Conservation (phyloP, 306 rosid species). For the Lupinus albus region DNA sequence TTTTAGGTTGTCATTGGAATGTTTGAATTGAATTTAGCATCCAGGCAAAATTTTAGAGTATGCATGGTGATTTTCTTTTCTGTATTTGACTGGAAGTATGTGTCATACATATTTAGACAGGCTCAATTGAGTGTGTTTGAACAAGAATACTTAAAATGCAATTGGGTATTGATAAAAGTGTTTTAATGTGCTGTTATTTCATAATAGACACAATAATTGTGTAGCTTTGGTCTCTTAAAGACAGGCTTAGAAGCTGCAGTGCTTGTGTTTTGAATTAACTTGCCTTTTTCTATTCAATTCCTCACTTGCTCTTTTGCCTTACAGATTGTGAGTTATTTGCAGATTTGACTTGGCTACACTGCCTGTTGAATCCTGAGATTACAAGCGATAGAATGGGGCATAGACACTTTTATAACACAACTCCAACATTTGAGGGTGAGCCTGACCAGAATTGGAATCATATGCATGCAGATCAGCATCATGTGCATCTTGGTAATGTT, state of each 20-base stretch:
- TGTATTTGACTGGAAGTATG: conserved; percentile 9
- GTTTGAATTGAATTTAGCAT: conserved; percentile 33
- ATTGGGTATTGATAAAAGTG: conserved; percentile 15
- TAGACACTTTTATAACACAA: conserved; percentile 63
- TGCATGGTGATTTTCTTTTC: conserved; percentile 15
- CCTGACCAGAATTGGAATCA: conserved; percentile 80
- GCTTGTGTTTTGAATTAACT: conserved; percentile 23
- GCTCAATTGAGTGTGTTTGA: conserved; percentile 30
- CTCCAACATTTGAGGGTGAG: conserved; percentile 69
- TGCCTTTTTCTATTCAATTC: conserved; percentile 31
- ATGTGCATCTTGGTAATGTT: conserved; percentile 65
- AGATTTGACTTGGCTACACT: conserved; percentile 25
- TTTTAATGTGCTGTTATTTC: conserved; percentile 9
- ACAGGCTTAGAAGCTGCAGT: conserved; percentile 6
- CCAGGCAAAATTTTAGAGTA: background rate
- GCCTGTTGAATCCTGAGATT: conserved; percentile 42
- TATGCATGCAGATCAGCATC: conserved; percentile 68
- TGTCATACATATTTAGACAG: conserved; percentile 7
- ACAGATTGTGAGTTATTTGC: conserved; percentile 50
- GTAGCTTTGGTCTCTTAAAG: conserved; percentile 14
- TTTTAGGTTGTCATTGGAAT: background rate
- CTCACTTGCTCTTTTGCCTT: conserved; percentile 32
- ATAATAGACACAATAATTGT: background rate
- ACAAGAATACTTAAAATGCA: conserved; percentile 16
- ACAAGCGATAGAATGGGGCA: conserved; percentile 70